These are phyloP conservation scores for Hordeum vulgare DNA, from an alignment of 176 grass and related monocot genomes.

Conservation along the genomic window DNA sequence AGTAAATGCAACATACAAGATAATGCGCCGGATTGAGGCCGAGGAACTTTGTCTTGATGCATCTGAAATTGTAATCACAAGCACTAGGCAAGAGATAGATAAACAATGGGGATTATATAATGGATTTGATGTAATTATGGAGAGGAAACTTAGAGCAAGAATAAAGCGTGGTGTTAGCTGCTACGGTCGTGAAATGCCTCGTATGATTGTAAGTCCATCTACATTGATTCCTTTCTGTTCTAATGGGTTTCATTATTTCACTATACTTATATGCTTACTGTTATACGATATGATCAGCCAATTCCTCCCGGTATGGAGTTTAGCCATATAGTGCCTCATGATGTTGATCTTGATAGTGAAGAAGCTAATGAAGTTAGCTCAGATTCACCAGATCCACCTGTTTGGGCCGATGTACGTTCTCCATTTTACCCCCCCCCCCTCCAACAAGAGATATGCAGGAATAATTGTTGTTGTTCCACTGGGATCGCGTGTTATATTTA, in stretches of 20 bases:
- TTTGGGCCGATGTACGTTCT: constrained; percentile 59
- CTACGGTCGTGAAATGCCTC: constrained; percentile 66
- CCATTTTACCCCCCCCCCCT: not conserved
- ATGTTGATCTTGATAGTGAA: constrained; percentile 63
- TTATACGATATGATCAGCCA: constrained; percentile 34
- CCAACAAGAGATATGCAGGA: not conserved
- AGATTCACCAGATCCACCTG: constrained; percentile 42
- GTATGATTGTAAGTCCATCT: constrained; percentile 66
- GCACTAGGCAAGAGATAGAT: constrained; percentile 83
- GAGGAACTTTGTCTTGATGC: constrained; percentile 82
- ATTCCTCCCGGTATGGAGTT: constrained; percentile 94
- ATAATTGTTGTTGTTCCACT: not conserved
- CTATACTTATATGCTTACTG: not conserved
- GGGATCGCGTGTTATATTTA: not conserved
- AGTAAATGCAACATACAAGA: constrained; percentile 74
- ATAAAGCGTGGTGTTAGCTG: constrained; percentile 53
- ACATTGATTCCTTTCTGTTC: constrained; percentile 17
- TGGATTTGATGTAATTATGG: constrained; percentile 74
- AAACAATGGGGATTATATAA: constrained; percentile 84
- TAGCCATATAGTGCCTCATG: constrained; percentile 51
- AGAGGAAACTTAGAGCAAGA: constrained; percentile 54
- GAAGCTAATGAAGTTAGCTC: constrained; percentile 48
- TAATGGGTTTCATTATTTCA: not conserved
- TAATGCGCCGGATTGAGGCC: constrained; percentile 79
- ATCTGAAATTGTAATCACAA: constrained; percentile 82